A percentile compares a stretch with the other conserved stretches of the same genome.
Conservation (phyloP, 352 stramenopile species). For the Phytophthora pini region DNA sequence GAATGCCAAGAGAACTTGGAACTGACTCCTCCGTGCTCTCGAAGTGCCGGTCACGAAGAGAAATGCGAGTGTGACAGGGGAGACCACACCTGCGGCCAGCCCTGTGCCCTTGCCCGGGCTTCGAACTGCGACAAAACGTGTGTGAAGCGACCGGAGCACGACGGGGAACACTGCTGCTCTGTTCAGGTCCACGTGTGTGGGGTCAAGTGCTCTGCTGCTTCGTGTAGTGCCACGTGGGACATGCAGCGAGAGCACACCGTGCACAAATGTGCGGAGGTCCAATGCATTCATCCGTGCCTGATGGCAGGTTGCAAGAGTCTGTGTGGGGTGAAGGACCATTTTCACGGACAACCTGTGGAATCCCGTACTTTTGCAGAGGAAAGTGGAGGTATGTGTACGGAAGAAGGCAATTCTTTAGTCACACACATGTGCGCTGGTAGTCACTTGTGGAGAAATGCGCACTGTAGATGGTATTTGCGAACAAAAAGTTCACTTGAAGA, state of each 20-base stretch:
- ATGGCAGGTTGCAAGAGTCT: slow-evolving; percentile 49
- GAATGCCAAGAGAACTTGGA: slow-evolving; percentile 22
- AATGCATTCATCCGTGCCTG: slow-evolving; percentile 54
- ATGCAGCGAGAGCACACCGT: slow-evolving; percentile 49
- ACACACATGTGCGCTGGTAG: slow-evolving; percentile 55
- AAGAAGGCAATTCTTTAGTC: not conserved
- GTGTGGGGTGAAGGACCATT: slow-evolving; percentile 58
- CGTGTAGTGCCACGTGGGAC: slow-evolving; percentile 46
- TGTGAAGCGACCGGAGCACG: slow-evolving; percentile 37
- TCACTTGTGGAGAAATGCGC: slow-evolving; percentile 58
- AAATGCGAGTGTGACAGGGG: slow-evolving; percentile 61
- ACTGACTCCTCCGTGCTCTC: slow-evolving; percentile 34
- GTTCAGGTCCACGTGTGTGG: slow-evolving; percentile 66
- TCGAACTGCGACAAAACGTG: slow-evolving; percentile 60
- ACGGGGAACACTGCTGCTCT: slow-evolving; percentile 50
- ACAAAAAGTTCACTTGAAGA: slow-evolving; percentile 64
- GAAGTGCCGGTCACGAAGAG: slow-evolving; percentile 57
- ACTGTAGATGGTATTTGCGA: slow-evolving; percentile 61
- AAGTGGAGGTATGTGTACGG: slow-evolving; percentile 5
- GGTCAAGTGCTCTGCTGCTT: slow-evolving; percentile 41
- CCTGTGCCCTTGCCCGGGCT: slow-evolving; percentile 38
- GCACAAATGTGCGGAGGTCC: slow-evolving; percentile 63
- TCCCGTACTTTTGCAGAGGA: slow-evolving; percentile 29
- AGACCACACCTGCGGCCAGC: slow-evolving; percentile 58
- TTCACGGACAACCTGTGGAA: slow-evolving; percentile 43